Evolutionary conservation across 371 early-diverging fungal genomes (phyloP), one percentile per base, ranked within the genome.

Genomic region (Coemansia sp.): DNA sequence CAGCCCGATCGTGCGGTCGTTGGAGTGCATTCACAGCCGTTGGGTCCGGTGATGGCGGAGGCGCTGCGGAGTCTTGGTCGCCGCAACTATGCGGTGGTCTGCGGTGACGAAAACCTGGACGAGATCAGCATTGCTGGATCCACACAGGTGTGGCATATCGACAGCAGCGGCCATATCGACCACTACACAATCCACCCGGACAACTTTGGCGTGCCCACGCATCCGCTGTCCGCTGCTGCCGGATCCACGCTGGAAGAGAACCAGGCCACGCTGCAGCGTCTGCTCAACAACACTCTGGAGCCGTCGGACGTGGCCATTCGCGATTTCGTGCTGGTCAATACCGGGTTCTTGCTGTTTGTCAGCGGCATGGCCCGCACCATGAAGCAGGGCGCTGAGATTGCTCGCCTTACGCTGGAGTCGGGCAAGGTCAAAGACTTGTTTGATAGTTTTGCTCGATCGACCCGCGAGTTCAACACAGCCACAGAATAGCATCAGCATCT

Each of bases 261-360:
- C 79, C 90, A 90, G 20, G 76, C 72, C 11, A 88, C 84, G 12
- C 80, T 97, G 65, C 63, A 77, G 12, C 76, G 83, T 12, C 77
- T 97, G 39, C 77, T 95, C 34, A 79, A 78, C 65, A 83, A 84
- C 54, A 76, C 84, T 52, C 71, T 81, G n/a, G 60, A 63, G 39
- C 67, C 66, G 2, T 35, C 39, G 16, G 80, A 77, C 43, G 50
- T 63, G 10, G 88, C 97, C 1, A 86, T 98, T 48, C 78, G 91
- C 30, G 93, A 94, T 71, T 97, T 92, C 83, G 93, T 98, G 2
- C 80, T 95, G 38, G 69, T 98, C 58, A 98, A 97, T 69, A 84
- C 95, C 1, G 88, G 91, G 4, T 95, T 95, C 6, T 69, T 96
- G 57, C 77, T 96, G 58, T 86, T 84, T 33, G 89, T 95, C 20